Evolutionary conservation across 2,329 filamentous ascomycete genomes (phyloP), one percentile per base, ranked within the genome.

Genomic region (Exserohilum rostratum): DNA sequence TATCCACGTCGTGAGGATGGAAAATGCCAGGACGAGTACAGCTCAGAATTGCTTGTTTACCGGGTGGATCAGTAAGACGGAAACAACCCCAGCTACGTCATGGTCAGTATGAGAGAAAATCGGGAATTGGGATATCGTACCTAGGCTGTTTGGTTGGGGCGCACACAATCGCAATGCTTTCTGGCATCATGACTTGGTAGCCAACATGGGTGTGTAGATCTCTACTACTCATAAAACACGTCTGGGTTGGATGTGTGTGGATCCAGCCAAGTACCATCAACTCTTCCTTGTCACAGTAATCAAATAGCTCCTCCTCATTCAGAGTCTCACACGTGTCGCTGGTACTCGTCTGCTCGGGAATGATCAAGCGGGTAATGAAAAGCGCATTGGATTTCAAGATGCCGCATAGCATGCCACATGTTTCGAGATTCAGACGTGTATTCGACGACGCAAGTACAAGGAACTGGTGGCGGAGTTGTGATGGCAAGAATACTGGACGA

Each of bases 121-220:
- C 29, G n/a, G 20, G 11, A 9, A 6, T 4, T 15, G n/a, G 12
- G 13, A 3, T n/a, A 42, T 83, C 87, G 79, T 79, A 93, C 86
- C 87, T 89, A 39, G 90, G 90, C 31, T 83, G 81, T 67, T 90
- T 91, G 52, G 84, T 89, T 0, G 95, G 95, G 5, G 95, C 91
- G 77, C 95, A 99, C 34, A 99, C 95, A 67, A 99, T 96, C 3
- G 95, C 95, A 59, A 99, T 92, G 66, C 91, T 96, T 80, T 99
- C 95, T 0, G 92, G 89, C 77, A 98, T 85, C 91, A 97, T 97
- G 55, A 95, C 87, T 76, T 99, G 95, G 73, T 97, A 98, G 10
- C 92, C 92, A 3, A 88, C 88, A 70, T 96, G 93, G 0, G 96
- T 99, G 71, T 99, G 95, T 62, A 98, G 73, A 71, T 99, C 95